Evolutionary conservation across 2,329 filamentous ascomycete species (phyloP), one percentile per base, ranked within the genome.

Genomic region (Aaosphaeria pasadenensis): DNA sequence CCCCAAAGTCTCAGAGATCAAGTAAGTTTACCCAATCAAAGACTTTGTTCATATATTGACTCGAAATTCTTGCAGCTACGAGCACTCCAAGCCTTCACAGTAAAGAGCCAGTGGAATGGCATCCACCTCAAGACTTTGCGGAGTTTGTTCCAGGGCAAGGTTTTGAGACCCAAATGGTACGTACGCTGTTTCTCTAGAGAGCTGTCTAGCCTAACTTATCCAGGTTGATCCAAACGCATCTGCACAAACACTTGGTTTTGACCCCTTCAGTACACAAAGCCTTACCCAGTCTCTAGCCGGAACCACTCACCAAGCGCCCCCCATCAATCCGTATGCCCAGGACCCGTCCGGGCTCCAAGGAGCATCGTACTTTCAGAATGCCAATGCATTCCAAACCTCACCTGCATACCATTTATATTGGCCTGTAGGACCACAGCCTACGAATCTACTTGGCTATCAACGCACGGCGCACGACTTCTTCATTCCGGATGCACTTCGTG

Each of bases 401-500:
- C 80, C 81, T 29, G 57, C 69, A 7, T 95, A 96, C 67, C 94
- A 99, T 69, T 80, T 96, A 9, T 99, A 99, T 69, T 89, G 90
- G 31, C 91, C 91, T 0, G 81, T 91, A 48, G 90, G 89, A 5
- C 85, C 89, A n/a, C 83, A 91, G 65, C 83, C 85, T 51, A 88
- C 92, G 53, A 90, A 90, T 54, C 77, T 96, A 30, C 78, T 88
- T 56, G 84, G 87, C 3, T 96, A 95, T 64, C 92, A 99, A 66
- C 84, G 89, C 50, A 86, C 87, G 48, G 85, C 89, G 1, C 89
- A 95, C 63, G 91, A 97, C 64, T 89, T 97, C 56, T 99, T 99
- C 70, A 81, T 97, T 39, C 84, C 90, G 1, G 91, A 96, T 61
- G 85, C 89, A 50, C 72, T 95, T 5, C 82, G 94, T 46, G 89